Evolutionary conservation across 1,284 basidiomycete species (phyloP).

Genomic region (Leccinum solheimii): DNA sequence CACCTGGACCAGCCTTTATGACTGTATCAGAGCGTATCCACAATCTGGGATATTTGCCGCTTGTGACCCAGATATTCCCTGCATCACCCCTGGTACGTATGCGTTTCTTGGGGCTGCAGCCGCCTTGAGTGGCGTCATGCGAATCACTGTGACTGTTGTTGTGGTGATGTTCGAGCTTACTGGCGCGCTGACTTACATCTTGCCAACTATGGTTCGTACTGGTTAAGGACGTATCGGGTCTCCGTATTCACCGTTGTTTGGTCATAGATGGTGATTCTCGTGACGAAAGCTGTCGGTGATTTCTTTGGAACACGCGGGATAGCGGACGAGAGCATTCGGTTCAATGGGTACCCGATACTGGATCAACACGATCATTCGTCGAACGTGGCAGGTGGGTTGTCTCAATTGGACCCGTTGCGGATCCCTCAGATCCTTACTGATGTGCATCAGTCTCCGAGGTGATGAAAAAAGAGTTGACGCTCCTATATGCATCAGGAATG

Average conservation of each 20-base stretch:
- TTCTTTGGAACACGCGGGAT: constrained; percentile 92
- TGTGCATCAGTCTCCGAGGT: constrained; percentile 72
- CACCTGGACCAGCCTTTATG: neutral
- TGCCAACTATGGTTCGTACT: constrained; percentile 89
- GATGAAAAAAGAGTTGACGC: constrained; percentile 81
- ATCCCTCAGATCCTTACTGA: constrained; percentile 11
- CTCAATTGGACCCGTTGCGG: constrained; percentile 1
- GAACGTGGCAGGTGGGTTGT: constrained; percentile 72
- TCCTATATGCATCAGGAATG: constrained; percentile 76
- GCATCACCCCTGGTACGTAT: constrained; percentile 98
- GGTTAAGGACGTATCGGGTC: neutral
- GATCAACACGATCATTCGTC: constrained; percentile 92
- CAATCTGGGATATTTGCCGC: constrained; percentile 85
- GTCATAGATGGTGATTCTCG: constrained; percentile 85
- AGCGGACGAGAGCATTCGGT: constrained; percentile 95
- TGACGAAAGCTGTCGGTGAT: constrained; percentile 98
- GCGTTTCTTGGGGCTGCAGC: constrained; percentile 94
- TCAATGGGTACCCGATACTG: constrained; percentile 96
- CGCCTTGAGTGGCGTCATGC: constrained; percentile 93
- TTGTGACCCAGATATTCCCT: constrained; percentile 90
- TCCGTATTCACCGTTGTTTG: constrained; percentile 5
- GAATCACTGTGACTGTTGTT: constrained; percentile 96
- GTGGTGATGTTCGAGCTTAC: constrained; percentile 97
- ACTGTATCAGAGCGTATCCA: constrained; percentile 68
- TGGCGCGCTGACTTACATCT: constrained; percentile 94